phyloP scores from a whole-genome alignment of 2,329 filamentous ascomycete genomes.

The Aspergillus udagawae region DNA sequence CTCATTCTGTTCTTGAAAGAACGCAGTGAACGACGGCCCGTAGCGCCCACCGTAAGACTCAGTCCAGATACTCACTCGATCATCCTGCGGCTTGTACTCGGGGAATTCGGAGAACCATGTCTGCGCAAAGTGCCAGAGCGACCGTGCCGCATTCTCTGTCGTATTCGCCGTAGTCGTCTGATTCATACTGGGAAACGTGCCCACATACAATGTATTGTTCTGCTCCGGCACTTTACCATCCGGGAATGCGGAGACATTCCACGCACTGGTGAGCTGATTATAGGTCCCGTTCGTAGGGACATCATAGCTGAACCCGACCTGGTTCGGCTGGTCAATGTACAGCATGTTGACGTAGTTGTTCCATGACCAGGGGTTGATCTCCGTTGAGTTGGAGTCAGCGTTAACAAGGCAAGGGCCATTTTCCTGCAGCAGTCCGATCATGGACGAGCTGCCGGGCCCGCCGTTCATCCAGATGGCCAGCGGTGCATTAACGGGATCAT shows the following conservation, averaged over 20 bases:
- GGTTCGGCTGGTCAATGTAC: conserved; percentile 65
- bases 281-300: conserved; percentile 38
- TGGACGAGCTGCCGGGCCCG: conserved; percentile 56
- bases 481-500: conserved; percentile 51
- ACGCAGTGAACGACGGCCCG: conserved; percentile 38
- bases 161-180: conserved; percentile 45
- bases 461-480: conserved; percentile 61
- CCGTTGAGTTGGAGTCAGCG: conserved; percentile 48
- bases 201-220: conserved; percentile 51
- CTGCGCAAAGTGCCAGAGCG: conserved; percentile 58
- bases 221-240: conserved; percentile 35
- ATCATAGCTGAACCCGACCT: conserved; percentile 57
- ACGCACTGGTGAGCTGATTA: conserved; percentile 22
- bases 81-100: conserved; percentile 56
- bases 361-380: conserved; percentile 59
- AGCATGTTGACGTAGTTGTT: conserved; percentile 64
- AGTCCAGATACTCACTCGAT: conserved; percentile 44
- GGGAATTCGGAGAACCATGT: conserved; percentile 62
- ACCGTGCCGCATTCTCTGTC: conserved; percentile 51
- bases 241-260: conserved; percentile 24
- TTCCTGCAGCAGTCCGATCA: conserved; percentile 54
- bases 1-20: conserved; percentile 41
- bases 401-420: conserved; percentile 52
- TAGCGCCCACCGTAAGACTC: conserved; percentile 46
- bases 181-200: conserved; percentile 49